Conservation (phyloP, 106 monocot genomes). For the Acorus calamus region DNA sequence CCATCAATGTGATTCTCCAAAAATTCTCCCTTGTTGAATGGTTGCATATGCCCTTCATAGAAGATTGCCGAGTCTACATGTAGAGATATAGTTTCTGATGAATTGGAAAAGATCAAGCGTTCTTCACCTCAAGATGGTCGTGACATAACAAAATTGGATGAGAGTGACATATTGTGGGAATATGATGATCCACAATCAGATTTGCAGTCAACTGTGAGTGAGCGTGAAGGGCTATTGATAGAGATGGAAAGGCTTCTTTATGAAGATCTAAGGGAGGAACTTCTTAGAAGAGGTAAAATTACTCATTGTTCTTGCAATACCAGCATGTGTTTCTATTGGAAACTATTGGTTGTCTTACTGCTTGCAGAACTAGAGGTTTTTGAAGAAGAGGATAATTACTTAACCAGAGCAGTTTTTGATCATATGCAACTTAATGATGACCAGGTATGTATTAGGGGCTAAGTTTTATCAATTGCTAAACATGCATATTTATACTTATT, state of each 20-base stretch:
- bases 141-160: slow-evolving; percentile 9
- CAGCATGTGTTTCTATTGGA: no score
- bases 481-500: no score
- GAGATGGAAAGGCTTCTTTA: slow-evolving; percentile 93
- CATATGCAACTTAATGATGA: slow-evolving; percentile 74
- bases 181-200: slow-evolving; percentile 30
- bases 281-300: slow-evolving; percentile 55
- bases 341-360: no score
- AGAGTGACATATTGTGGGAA: slow-evolving; percentile 70
- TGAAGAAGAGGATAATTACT: slow-evolving; percentile 88
- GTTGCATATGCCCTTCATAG: slow-evolving; percentile 13
- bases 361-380: slow-evolving; percentile 58
- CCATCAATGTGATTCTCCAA: not conserved
- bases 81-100: slow-evolving; percentile 63
- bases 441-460: slow-evolving; percentile 30
- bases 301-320: no score
- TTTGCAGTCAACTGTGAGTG: slow-evolving; percentile 22
- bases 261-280: slow-evolving; percentile 77
- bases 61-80: slow-evolving; percentile 40
- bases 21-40: not conserved
- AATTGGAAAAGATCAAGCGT: slow-evolving; percentile 64
- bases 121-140: slow-evolving; percentile 14
- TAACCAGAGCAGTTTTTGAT: slow-evolving; percentile 65
- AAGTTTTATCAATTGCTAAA: no score
- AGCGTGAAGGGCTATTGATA: slow-evolving; percentile 68